Evolutionary conservation across 441 rosid genomes (phyloP), one percentile per base, ranked within the genome.

Genomic region (Pelargonium fulgidum): DNA sequence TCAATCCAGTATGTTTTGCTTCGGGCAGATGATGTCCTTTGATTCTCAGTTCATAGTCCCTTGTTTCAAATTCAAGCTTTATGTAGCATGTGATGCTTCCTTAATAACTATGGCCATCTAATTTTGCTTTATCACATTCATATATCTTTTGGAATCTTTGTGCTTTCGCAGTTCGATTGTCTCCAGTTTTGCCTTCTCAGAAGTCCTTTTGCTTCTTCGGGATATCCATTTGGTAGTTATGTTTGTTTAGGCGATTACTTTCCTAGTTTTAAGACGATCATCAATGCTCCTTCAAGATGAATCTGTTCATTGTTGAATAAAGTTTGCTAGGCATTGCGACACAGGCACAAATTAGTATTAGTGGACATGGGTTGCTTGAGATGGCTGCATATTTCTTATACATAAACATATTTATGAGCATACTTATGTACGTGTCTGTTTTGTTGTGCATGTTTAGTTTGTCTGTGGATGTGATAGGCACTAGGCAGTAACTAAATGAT

Each of bases 1-100:
- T 62, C 71, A 64, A 29, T 42, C 73, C 76, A 68, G 44, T 71
- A 72, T 66, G 22, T 72, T 47, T 82, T 77, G 72, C 79, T 74
- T 79, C 75, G 45, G 22, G 63, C 16, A 64, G 64, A 73, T 61
- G 70, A 45, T 67, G 74, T 63, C 56, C 73, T 75, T n/a, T 62
- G 67, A 75, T 72, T 73, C 80, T 76, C 64, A 61, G 65, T 44
- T 73, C 56, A 42, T 44, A 63, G 64, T 29, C 17, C 16, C 36
- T 62, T 67, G 59, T 72, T 33, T 71, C 6, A 33, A 59, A 72
- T 50, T 45, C 48, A n/a, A 58, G 33, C 63, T 59, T 58, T 64
- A 4, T 41, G 2, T 29, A 7, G 66, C 70, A 69, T 71, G 62
- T 45, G 71, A 80, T 69, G 75, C 79, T 78, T 78, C 74, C 74